Base-by-base conservation (phyloP, 345 rosid genomes). In the Aquilaria sinensis region DNA sequence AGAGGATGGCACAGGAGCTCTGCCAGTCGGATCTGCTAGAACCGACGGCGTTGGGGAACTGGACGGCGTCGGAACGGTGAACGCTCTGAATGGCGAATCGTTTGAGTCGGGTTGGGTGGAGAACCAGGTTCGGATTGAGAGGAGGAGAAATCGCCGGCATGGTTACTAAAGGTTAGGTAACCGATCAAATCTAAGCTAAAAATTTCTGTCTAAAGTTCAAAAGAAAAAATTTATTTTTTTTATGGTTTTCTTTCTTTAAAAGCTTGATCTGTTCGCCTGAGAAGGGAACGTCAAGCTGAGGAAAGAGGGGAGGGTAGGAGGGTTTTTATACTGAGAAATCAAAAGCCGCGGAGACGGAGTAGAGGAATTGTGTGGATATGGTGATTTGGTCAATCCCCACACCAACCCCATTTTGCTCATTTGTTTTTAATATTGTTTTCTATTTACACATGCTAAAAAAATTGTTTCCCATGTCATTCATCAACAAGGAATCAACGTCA, bases 231-330 rank as follows among this genome's bases (percentile, higher is more conserved):
- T 8, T 3, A 32, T 13, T n/a, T 12, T 1, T 1, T 10, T 54
- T 31, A 2, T 8, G 1, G 1, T 31, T 3, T 48, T 31, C 14
- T 31, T 2, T 29, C 0, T 15, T 15, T 15, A 30, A 12, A 33
- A 57, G 70, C 70, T 66, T 66, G 70, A 10, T 58, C 43, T 58
- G 58, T 62, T 66, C 62, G 56, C 12, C 10, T 33, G 60, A 16
- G 23, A 65, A 65, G 56, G 50, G 69, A 65, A 65, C 56, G 50
- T 57, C 70, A 66, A 66, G 70, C 70, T 66, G 63, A 66, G 70
- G 14, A 10, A 30, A 57, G 50, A 58, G 2, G 11, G 9, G 33
- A n/a, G 15, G 32, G 55, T 3, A 13, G 58, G 33, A 2, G 63
- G 51, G 57, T 2, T 29, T 66, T 37, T 58, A 66, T 66, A 66